phyloP scores from a whole-genome alignment of 805 yeast species.

The Brettanomyces naardenensis region DNA sequence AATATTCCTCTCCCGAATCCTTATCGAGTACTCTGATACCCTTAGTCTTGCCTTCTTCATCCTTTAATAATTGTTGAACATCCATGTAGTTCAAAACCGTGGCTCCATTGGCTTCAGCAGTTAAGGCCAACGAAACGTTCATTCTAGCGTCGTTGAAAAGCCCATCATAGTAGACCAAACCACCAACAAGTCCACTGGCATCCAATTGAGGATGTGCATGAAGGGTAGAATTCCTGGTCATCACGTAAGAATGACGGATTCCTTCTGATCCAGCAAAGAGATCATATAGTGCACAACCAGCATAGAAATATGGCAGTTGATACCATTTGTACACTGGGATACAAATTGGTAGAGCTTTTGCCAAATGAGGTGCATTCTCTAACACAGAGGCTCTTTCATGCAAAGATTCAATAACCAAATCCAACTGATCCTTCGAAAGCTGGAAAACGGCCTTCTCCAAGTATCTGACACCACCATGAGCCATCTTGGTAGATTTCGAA shows the following conservation, averaged over 20 bases:
- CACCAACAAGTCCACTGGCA: constrained; percentile 71
- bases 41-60: constrained; percentile 45
- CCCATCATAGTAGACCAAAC: constrained; percentile 93
- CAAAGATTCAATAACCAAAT: constrained; percentile 81
- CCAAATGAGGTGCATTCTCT: constrained; percentile 87
- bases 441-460: constrained; percentile 92
- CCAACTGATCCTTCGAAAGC: constrained; percentile 81
- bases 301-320: constrained; percentile 92
- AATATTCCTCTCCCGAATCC: constrained; percentile 56
- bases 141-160: constrained; percentile 88
- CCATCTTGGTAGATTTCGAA: constrained; percentile 91
- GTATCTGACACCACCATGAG: constrained; percentile 96
- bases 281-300: constrained; percentile 88
- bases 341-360: constrained; percentile 81
- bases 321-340: constrained; percentile 95
- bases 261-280: constrained; percentile 87
- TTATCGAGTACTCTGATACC: constrained; percentile 75
- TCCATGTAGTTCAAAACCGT: constrained; percentile 83
- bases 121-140: constrained; percentile 76
- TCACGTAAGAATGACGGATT: constrained; percentile 67
- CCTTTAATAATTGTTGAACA: constrained; percentile 68
- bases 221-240: constrained; percentile 56
- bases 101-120: constrained; percentile 84
- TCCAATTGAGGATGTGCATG: constrained; percentile 85
- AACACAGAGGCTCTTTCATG: constrained; percentile 82